Percentiles rank a stretch among this genome's conserved stretches.
These are phyloP conservation scores for Curvularia spicifera DNA, from an alignment of 2,329 filamentous ascomycete genomes.

Conservation along the genomic window DNA sequence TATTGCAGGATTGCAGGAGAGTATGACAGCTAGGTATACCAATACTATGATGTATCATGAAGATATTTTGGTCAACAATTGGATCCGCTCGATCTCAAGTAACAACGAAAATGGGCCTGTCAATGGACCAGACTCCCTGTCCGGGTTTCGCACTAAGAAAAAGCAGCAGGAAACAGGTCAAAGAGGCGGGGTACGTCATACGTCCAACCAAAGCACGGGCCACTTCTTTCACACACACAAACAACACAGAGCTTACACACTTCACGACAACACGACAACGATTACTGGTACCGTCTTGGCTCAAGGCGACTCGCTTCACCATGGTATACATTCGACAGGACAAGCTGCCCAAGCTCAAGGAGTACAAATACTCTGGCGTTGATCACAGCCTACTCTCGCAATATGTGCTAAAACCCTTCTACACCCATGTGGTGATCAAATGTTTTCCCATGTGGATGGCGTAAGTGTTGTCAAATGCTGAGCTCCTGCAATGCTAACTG, in stretches of 20 bases:
- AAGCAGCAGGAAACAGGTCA: constrained; percentile 10
- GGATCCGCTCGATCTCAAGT: neutral
- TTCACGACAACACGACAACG: constrained; percentile 21
- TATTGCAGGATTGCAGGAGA: neutral
- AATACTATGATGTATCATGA: constrained; percentile 1
- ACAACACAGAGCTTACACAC: constrained; percentile 10
- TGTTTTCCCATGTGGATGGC: constrained; percentile 97
- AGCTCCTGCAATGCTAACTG: constrained; percentile 29
- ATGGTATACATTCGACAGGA: constrained; percentile 98
- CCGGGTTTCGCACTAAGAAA: neutral
- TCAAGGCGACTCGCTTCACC: constrained; percentile 15
- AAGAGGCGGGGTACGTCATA: constrained; percentile 40
- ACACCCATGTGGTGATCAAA: constrained; percentile 91
- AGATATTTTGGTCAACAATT: neutral
- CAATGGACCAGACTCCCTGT: neutral
- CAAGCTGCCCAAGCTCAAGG: constrained; percentile 82
- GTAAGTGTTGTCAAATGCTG: constrained; percentile 53
- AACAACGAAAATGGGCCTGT: neutral
- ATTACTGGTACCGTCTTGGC: constrained; percentile 10
- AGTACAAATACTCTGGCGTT: constrained; percentile 94
- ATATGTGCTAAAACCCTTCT: constrained; percentile 97
- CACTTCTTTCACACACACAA: constrained; percentile 16
- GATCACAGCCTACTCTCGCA: constrained; percentile 89
- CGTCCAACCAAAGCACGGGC: constrained; percentile 35
- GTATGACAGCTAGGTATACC: neutral